Percentiles rank a stretch among this genome's conserved stretches.
phyloP scores from a whole-genome alignment of 108 stramenopile genomes.

The Poteriospumella lacustris region DNA sequence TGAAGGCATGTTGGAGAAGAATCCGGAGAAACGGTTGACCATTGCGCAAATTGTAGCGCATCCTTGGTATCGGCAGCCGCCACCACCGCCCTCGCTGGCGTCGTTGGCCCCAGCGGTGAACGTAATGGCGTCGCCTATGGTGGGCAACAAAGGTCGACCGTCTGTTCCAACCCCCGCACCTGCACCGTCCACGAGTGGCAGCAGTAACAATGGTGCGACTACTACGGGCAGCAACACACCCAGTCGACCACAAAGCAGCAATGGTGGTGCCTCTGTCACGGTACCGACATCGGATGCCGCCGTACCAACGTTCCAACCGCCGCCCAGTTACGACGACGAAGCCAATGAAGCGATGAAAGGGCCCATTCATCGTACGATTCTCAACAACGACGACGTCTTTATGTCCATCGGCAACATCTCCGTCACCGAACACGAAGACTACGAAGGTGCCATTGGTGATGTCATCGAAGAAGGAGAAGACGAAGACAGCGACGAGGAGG shows the following conservation, averaged over 20 bases:
- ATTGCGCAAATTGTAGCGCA: slow-evolving; percentile 38
- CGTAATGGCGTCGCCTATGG: too few species aligned
- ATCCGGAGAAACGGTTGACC: slow-evolving; percentile 36
- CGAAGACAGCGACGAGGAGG: slow-evolving; percentile 34
- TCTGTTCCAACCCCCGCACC: too few species aligned
- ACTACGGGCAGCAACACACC: too few species aligned
- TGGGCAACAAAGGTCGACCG: too few species aligned
- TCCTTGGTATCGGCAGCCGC: slow-evolving; percentile 31
- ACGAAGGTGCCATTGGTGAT: slow-evolving; percentile 32
- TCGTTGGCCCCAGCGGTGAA: too few species aligned
- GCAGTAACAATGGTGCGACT: too few species aligned
- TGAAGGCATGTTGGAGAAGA: slow-evolving; percentile 52
- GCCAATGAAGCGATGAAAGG: background rate
- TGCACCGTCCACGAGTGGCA: too few species aligned
- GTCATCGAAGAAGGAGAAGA: slow-evolving; percentile 21
- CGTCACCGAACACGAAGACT: slow-evolving; percentile 32
- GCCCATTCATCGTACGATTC: background rate
- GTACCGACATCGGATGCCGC: too few species aligned
- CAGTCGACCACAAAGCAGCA: too few species aligned
- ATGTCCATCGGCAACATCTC: slow-evolving; percentile 22
- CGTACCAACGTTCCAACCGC: slow-evolving; percentile 1
- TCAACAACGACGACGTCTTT: slow-evolving; percentile 23
- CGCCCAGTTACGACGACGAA: slow-evolving; percentile 1
- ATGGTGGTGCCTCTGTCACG: too few species aligned
- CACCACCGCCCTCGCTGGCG: background rate